Conservation (phyloP, 2,329 filamentous ascomycete genomes). For the Talaromyces sp. region DNA sequence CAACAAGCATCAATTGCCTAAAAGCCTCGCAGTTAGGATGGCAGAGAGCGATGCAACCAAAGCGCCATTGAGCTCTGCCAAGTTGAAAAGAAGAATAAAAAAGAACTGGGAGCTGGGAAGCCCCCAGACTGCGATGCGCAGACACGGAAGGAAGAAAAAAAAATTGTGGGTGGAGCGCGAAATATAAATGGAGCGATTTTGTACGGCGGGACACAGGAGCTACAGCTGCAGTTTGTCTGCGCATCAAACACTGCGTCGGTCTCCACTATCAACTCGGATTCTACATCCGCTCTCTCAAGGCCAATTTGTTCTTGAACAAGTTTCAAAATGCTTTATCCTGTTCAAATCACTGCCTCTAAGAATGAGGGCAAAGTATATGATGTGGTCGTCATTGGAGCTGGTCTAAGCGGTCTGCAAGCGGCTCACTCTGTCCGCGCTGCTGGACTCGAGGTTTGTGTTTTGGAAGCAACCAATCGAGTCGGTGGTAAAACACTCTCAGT, state of each 20-base stretch:
- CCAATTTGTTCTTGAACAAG: not conserved
- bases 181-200: conserved; percentile 13
- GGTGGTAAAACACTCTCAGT: conserved; percentile 43
- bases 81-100: not conserved
- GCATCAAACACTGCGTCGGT: conserved; percentile 1
- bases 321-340: not conserved
- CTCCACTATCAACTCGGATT: not conserved
- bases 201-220: conserved; percentile 12
- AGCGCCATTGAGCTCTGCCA: not conserved
- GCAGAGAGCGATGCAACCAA: not conserved
- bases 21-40: not conserved
- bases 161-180: conserved; percentile 19
- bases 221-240: conserved; percentile 17
- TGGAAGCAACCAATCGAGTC: conserved; percentile 47
- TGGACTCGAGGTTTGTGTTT: conserved; percentile 37
- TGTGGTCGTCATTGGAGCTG: conserved; percentile 43
- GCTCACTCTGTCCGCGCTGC: conserved; percentile 34
- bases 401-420: conserved; percentile 42
- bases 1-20: conserved; percentile 11
- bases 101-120: conserved; percentile 1
- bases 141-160: conserved; percentile 15
- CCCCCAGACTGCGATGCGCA: conserved; percentile 8
- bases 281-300: not conserved
- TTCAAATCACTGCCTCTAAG: not conserved
- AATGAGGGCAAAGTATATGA: conserved; percentile 1